phyloP scores from a whole-genome alignment of 1,284 basidiomycete genomes.

The Apiotrichum porosum region DNA sequence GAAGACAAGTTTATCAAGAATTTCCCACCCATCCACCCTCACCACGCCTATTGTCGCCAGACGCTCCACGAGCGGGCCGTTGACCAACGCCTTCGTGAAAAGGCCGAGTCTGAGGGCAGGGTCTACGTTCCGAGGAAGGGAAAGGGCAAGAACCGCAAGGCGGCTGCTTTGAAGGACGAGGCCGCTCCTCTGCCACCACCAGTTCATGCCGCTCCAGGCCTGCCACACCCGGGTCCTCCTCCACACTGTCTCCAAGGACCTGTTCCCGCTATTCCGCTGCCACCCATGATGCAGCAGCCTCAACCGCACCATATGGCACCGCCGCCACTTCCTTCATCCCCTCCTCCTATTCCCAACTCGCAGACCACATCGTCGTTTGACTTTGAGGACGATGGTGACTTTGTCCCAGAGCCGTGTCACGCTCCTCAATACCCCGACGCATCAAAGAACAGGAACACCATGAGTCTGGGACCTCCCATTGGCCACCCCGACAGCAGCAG shows the following conservation, averaged over 20 bases:
- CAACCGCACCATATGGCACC: neutral
- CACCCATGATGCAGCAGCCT: neutral
- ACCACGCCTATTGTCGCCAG: constrained; percentile 39
- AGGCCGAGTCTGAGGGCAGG: constrained; percentile 37
- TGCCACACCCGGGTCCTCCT: constrained; percentile 1
- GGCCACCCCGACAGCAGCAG: neutral
- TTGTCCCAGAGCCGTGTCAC: constrained; percentile 17
- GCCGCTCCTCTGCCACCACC: too few species aligned
- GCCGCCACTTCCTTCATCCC: constrained; percentile 3
- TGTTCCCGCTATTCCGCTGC: neutral
- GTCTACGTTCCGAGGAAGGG: constrained; percentile 43
- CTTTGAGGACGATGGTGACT: constrained; percentile 38
- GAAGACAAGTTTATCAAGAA: constrained; percentile 48
- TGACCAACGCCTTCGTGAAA: constrained; percentile 38
- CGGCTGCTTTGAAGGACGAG: neutral
- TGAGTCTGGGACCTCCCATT: neutral
- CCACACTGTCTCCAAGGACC: constrained; percentile 8
- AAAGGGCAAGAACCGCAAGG: constrained; percentile 35
- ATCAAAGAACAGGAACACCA: neutral
- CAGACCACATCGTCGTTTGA: constrained; percentile 7
- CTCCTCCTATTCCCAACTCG: neutral
- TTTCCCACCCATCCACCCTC: constrained; percentile 38
- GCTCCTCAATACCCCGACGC: neutral
- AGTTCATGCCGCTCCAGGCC: neutral
- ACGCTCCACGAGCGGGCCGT: constrained; percentile 39